Evolutionary conservation across 2,329 filamentous ascomycete genomes (phyloP), one percentile per base, ranked within the genome.

Genomic region (Botrytis elliptica): DNA sequence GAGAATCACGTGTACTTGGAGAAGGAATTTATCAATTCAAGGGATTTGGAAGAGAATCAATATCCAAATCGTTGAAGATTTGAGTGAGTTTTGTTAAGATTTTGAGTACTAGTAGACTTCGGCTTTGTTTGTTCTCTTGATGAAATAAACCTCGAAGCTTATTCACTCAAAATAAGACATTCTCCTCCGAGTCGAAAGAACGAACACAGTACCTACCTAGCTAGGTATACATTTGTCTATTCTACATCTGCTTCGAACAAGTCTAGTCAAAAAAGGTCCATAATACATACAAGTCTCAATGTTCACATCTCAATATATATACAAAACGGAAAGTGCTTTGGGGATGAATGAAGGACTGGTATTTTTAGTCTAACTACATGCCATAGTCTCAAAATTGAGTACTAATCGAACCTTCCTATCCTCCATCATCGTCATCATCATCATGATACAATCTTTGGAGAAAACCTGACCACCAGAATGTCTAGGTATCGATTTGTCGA

Each of bases 361-460:
- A 80, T 81, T 81, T 69, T 57, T 79, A 79, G 77, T 81, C 79
- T 81, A 81, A 79, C 77, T 80, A 81, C 77, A 77, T 76, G 75
- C 71, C 74, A 76, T 67, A 76, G 74, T 76, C 76, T 78, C 75
- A 72, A 59, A 76, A 75, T 73, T 71, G 71, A 78, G 75, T 74
- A 75, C 76, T 71, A 71, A 75, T 71, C 71, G 75, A 75, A 75
- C 71, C 75, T 73, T 77, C 75, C 76, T 74, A 75, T 78, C 77
- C 77, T 76, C 75, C 77, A 72, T 74, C 70, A 76, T 77, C 75
- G 75, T 78, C 75, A 76, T 78, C 77, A 77, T 72, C 74, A 79
- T 76, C 76, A 76, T 77, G 77, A 77, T 75, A 73, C 63, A 73
- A 75, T 71, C 52, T 71, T 74, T 66, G 36, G 55, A 70, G 72